Conservation (phyloP, 2,329 filamentous ascomycete genomes). For the Aspergillaceae sp. region DNA sequence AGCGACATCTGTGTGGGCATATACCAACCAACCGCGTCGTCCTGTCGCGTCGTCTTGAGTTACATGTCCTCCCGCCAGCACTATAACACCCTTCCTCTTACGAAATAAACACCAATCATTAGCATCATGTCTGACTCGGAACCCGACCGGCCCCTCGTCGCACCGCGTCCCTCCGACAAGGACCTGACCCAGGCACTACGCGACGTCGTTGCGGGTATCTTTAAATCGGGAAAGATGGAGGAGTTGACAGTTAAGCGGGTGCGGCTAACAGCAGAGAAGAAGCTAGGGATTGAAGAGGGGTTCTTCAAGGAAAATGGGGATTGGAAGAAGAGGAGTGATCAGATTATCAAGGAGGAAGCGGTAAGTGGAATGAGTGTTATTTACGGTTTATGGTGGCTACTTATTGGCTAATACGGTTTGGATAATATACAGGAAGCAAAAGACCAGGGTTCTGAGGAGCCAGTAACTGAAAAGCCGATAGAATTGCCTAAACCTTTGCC, state of each 20-base stretch:
- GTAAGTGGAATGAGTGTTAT: slow-evolving; percentile 22
- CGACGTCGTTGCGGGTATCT: slow-evolving; percentile 29
- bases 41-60: not conserved
- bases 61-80: too few species aligned
- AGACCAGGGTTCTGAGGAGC: slow-evolving; percentile 15
- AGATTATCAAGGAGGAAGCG: slow-evolving; percentile 46
- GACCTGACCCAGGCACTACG: slow-evolving; percentile 31
- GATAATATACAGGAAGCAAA: slow-evolving; percentile 21
- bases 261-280: slow-evolving; percentile 44
- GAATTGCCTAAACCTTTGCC: slow-evolving; percentile 10
- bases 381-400: not conserved
- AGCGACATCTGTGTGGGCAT: too few species aligned
- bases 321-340: slow-evolving; percentile 50
- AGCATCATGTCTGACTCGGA: slow-evolving; percentile 23
- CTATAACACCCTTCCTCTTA: not conserved
- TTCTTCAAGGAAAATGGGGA: slow-evolving; percentile 46
- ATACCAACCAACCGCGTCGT: too few species aligned
- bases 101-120: not conserved
- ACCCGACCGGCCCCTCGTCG: slow-evolving; percentile 15
- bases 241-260: slow-evolving; percentile 52
- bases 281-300: slow-evolving; percentile 43
- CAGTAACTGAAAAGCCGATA: slow-evolving; percentile 3
- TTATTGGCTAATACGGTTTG: not conserved
- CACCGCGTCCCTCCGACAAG: slow-evolving; percentile 22
- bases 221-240: slow-evolving; percentile 35